Conservation (phyloP, 495 filamentous ascomycete genomes). For the Xanthoparmelia taractica region DNA sequence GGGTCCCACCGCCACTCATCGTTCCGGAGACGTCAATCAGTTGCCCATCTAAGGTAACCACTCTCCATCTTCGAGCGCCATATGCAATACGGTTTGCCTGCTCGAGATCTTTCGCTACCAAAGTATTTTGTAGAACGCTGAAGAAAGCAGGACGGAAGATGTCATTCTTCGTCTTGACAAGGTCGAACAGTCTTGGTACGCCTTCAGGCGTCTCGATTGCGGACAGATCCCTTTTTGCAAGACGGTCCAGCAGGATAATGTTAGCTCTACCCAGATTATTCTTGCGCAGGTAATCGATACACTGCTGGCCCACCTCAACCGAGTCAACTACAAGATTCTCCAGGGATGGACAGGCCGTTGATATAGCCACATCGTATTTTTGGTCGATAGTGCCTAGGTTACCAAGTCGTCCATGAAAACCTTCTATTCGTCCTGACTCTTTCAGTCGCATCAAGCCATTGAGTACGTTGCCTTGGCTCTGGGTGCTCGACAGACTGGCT, state of each 20-base stretch:
- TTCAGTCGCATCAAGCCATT: slow-evolving; percentile 87
- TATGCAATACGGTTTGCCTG: slow-evolving; percentile 97
- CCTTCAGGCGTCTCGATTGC: slow-evolving; percentile 81
- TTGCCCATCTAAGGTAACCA: slow-evolving; percentile 90
- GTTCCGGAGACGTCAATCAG: slow-evolving; percentile 96
- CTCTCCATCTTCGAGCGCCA: slow-evolving; percentile 83
- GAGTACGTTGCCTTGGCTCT: slow-evolving; percentile 88
- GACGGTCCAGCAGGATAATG: slow-evolving; percentile 88
- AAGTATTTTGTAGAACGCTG: slow-evolving; percentile 82
- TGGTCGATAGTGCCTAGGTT: slow-evolving; percentile 93
- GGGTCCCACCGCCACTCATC: slow-evolving; percentile 93
- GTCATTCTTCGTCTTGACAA: slow-evolving; percentile 81
- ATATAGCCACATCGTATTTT: slow-evolving; percentile 93
- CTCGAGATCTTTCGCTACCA: slow-evolving; percentile 84
- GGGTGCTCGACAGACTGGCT: slow-evolving; percentile 76
- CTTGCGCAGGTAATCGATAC: slow-evolving; percentile 94
- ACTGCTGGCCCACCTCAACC: slow-evolving; percentile 90
- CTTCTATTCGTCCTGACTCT: slow-evolving; percentile 91
- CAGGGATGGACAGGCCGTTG: slow-evolving; percentile 82
- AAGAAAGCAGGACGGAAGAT: slow-evolving; percentile 90
- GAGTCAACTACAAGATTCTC: slow-evolving; percentile 95
- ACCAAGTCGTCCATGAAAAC: slow-evolving; percentile 91
- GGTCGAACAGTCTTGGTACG: slow-evolving; percentile 85
- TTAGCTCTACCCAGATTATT: slow-evolving; percentile 96
- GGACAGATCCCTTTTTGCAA: slow-evolving; percentile 65